phyloP scores from a whole-genome alignment of 192 early-diverging fungal genomes.

The Coemansia asiatica region DNA sequence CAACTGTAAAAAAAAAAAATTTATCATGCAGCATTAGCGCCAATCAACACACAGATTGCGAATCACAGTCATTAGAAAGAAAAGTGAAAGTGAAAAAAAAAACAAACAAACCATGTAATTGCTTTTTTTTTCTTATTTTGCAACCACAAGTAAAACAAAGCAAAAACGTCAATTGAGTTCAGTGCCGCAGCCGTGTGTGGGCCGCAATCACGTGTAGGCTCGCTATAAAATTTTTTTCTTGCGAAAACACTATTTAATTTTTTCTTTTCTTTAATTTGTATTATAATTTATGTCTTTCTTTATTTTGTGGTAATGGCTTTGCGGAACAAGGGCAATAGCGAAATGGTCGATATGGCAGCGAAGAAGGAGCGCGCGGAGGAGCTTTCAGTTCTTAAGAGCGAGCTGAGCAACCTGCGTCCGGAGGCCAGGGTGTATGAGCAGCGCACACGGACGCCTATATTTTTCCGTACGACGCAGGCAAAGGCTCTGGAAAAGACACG shows the following conservation, averaged over 20 bases:
- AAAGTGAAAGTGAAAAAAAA: no score
- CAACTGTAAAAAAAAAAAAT: background rate
- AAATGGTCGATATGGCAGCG: background rate
- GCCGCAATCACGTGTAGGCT: background rate
- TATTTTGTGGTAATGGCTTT: background rate
- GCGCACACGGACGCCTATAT: slow-evolving; percentile 21
- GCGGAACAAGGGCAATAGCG: background rate
- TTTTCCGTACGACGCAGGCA: slow-evolving; percentile 13
- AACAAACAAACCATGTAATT: no score
- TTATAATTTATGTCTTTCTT: background rate
- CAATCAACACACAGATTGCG: background rate
- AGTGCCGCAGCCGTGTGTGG: background rate
- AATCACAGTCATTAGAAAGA: no score
- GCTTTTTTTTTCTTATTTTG: background rate
- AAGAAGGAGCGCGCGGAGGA: slow-evolving; percentile 8
- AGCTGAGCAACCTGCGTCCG: slow-evolving; percentile 29
- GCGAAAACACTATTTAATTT: background rate
- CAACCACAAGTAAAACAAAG: no score
- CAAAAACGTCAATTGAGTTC: background rate
- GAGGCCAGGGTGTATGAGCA: slow-evolving; percentile 29
- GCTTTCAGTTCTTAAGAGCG: slow-evolving; percentile 28
- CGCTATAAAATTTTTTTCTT: background rate
- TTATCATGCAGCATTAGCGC: background rate
- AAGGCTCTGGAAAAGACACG: slow-evolving; percentile 14
- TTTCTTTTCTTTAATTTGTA: background rate